These are phyloP conservation scores for Mrakia blollopis DNA, from an alignment of 768 basidiomycete genomes.

Conservation along the genomic window DNA sequence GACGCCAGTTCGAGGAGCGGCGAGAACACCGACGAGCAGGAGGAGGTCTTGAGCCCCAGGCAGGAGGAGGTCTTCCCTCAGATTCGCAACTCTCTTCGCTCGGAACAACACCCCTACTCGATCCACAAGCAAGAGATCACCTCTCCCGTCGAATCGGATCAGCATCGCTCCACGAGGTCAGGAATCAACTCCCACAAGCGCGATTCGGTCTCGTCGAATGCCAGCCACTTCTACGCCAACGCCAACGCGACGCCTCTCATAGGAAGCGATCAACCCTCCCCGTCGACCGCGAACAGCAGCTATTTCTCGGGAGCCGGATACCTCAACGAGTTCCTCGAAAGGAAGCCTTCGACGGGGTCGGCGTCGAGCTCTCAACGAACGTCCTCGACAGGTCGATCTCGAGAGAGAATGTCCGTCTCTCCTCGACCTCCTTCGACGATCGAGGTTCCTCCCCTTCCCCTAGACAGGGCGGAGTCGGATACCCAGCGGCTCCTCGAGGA, in stretches of 20 bases:
- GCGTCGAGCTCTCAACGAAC: neutral
- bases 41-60: neutral
- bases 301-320: neutral
- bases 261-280: neutral
- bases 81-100: neutral
- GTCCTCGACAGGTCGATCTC: constrained; percentile 1
- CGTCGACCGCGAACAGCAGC: neutral
- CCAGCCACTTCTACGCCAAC: neutral
- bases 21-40: neutral
- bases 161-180: neutral
- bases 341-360: neutral
- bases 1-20: neutral
- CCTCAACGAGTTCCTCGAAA: constrained; percentile 13
- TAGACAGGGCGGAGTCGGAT: neutral
- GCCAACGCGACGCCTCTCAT: neutral
- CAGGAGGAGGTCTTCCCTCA: too few relatives aligned
- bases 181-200: neutral
- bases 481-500: neutral
- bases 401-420: neutral
- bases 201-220: neutral
- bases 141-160: neutral
- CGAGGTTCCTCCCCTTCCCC: neutral
- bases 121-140: neutral
- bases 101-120: neutral
- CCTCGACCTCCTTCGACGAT: neutral